Evolutionary conservation across 352 stramenopile genomes (phyloP).

Genomic region (Pelagophyceae sp.): DNA sequence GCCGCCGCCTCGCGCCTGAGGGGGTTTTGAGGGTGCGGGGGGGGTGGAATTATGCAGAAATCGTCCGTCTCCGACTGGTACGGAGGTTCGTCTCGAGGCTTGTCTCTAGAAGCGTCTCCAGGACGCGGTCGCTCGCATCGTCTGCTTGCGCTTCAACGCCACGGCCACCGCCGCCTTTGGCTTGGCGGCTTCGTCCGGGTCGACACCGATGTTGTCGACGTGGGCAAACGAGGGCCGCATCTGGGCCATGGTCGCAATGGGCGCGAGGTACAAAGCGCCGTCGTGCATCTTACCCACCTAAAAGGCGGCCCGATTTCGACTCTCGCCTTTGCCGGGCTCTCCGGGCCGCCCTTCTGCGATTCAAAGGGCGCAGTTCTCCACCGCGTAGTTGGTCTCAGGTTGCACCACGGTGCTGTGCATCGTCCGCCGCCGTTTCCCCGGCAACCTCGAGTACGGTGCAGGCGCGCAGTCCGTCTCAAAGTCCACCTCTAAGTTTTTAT

Average conservation of each 20-base stretch:
- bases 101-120: too few relatives aligned
- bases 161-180: not conserved
- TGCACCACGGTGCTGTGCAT: not conserved
- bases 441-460: not conserved
- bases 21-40: too few relatives aligned
- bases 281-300: not conserved
- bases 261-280: conserved; percentile 14
- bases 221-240: conserved; percentile 18
- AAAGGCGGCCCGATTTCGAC: too few relatives aligned
- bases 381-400: conserved; percentile 19
- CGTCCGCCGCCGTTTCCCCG: not conserved
- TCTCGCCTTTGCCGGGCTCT: too few relatives aligned
- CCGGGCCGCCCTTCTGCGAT: too few relatives aligned
- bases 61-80: too few relatives aligned
- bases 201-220: conserved; percentile 9
- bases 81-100: too few relatives aligned
- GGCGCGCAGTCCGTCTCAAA: not conserved
- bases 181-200: not conserved
- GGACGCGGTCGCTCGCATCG: too few relatives aligned
- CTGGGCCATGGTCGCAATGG: conserved; percentile 7
- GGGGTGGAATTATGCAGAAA: too few relatives aligned
- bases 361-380: too few relatives aligned
- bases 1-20: conserved; percentile 14
- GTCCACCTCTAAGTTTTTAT: not conserved
- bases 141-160: not conserved